Percentiles rank a stretch among this genome's conserved stretches.
phyloP scores from a whole-genome alignment of 1,284 basidiomycete genomes.

The Heterobasidion irregulare region DNA sequence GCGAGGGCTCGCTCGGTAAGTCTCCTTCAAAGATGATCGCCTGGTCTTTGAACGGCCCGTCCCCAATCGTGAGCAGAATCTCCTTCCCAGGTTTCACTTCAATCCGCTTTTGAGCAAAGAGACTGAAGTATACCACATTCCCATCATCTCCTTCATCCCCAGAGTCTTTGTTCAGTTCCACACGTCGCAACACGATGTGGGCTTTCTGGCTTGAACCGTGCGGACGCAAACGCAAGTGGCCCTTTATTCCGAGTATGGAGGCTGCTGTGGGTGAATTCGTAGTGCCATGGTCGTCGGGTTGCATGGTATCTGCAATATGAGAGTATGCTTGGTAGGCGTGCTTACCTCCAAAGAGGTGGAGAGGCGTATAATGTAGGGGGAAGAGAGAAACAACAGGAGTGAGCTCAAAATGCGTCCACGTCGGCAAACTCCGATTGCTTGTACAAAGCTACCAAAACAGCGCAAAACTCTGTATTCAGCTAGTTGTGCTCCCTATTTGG shows the following conservation, averaged over 20 bases:
- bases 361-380: background rate
- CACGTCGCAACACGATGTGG: conserved; percentile 50
- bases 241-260: conserved; percentile 47
- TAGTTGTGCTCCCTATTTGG: too few species aligned
- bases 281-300: conserved; percentile 2
- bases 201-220: conserved; percentile 52
- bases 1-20: conserved; percentile 24
- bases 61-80: conserved; percentile 49
- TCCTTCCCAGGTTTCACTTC: conserved; percentile 61
- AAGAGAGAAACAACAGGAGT: conserved; percentile 5
- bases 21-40: conserved; percentile 49
- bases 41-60: conserved; percentile 43
- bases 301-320: conserved; percentile 10
- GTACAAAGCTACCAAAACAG: background rate
- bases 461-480: too few species aligned
- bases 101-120: conserved; percentile 58
- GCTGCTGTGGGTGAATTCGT: conserved; percentile 25
- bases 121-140: conserved; percentile 40
- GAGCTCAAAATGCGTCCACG: background rate
- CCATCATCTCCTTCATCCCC: conserved; percentile 27
- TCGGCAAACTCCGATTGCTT: background rate
- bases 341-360: conserved; percentile 10
- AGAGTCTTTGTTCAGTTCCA: conserved; percentile 36
- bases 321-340: conserved; percentile 6
- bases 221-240: conserved; percentile 42